Base-by-base conservation (phyloP, 2,329 filamentous ascomycete species). In the Beauveria sp. region DNA sequence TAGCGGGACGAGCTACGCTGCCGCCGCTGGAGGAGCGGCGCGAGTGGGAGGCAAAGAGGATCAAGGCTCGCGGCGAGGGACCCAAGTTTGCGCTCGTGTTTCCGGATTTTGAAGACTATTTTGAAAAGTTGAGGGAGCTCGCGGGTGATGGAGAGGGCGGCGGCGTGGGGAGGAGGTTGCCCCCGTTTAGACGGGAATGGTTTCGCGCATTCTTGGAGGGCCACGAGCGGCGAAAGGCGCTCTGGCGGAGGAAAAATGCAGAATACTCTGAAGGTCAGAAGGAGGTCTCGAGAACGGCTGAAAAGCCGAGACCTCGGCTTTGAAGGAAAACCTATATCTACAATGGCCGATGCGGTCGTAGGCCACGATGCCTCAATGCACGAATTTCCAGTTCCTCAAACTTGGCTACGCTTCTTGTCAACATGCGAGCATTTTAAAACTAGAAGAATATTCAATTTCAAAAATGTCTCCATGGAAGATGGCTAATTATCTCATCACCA, bases 41-140 rank as follows among this genome's bases (percentile, higher is more conserved):
- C 40, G 69, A 66, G 22, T 88, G 85, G 86, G 85, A 88, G 65
- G 66, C 68, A 2, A 79, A 84, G 2, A 73, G 84, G 0, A 79
- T 88, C 12, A 71, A 71, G 22, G 67, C 69, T 8, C 80, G 76
- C 50, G 85, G 85, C 0, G 85, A 88, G 63, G 83, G 84, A 0
- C 71, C 78, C 0, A 76, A 74, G 2, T 88, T 88, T 64, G 76
- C 79, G 0, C 73, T 84, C 2, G 70, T 88, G 10, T 81, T 79
- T 62, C 85, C 85, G 0, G 79, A 87, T 34, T 88, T 88, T 67
- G 80, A 85, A 64, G 79, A 83, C 16, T 88, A 88, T 66, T 88
- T 89, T 65, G 83, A 88, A 68, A 74, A 73, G 1, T 63, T 86
- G 18, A 75, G 83, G 34, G 64, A 62, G 20, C 64, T 85, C 26